Percentiles rank a stretch among this genome's conserved stretches.
Conservation (phyloP, 768 basidiomycete genomes). For the Tulasnella sp. region DNA sequence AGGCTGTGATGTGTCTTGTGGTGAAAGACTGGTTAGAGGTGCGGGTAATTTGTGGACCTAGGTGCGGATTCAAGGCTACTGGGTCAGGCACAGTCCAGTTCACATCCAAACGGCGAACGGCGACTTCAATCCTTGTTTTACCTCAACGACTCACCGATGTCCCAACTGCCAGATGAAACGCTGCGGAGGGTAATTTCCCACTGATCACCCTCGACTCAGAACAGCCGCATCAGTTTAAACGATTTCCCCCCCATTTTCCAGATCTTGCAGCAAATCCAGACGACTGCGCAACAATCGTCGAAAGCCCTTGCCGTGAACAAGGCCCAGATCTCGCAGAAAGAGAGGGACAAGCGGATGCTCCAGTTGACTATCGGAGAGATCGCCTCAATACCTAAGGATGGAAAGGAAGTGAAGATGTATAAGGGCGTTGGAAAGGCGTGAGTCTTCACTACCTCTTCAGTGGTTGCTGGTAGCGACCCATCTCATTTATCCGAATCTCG, state of each 20-base stretch:
- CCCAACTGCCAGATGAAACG: conserved; percentile 71
- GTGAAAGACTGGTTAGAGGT: background rate
- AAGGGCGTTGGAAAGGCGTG: conserved; percentile 97
- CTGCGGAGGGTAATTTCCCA: conserved; percentile 61
- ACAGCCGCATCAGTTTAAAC: background rate
- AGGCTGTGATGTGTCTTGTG: background rate
- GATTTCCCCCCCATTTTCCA: conserved; percentile 38
- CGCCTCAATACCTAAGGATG: conserved; percentile 47
- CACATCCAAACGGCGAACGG: conserved; percentile 5
- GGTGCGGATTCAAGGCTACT: background rate
- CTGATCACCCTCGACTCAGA: background rate
- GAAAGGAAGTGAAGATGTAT: conserved; percentile 76
- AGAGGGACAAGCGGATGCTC: conserved; percentile 83
- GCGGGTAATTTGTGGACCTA: background rate
- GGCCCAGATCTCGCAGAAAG: conserved; percentile 76
- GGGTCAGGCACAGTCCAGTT: background rate
- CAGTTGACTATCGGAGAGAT: conserved; percentile 88
- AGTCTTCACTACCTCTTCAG: conserved; percentile 34
- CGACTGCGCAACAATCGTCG: conserved; percentile 83
- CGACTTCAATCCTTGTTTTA: background rate
- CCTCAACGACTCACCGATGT: conserved; percentile 43
- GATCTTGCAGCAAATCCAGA: conserved; percentile 92
- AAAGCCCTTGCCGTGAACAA: conserved; percentile 65
- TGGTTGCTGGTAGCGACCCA: background rate
- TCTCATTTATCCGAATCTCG: conserved; percentile 15